Conservation (phyloP, 768 basidiomycete species). For the Multifurca ochricompacta region DNA sequence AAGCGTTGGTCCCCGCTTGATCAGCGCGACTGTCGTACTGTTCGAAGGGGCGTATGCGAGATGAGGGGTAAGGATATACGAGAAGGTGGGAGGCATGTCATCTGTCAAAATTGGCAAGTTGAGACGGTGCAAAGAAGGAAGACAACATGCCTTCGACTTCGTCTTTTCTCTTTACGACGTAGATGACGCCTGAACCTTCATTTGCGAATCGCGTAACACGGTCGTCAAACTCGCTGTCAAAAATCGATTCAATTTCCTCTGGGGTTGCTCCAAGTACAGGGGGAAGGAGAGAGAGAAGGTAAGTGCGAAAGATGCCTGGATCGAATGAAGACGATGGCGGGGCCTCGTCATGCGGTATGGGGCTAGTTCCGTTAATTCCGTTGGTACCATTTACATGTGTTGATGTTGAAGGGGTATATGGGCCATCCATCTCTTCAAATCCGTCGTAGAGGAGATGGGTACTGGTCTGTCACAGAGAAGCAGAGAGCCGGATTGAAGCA, state of each 20-base stretch:
- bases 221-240: conserved; percentile 69
- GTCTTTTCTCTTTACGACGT: conserved; percentile 73
- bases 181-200: conserved; percentile 70
- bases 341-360: conserved; percentile 26
- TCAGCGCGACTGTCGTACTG: conserved; percentile 84
- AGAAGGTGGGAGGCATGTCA: conserved; percentile 53
- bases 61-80: conserved; percentile 61
- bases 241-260: conserved; percentile 56
- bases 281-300: conserved; percentile 66
- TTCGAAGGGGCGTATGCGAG: conserved; percentile 75
- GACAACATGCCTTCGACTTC: conserved; percentile 57
- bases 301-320: conserved; percentile 57
- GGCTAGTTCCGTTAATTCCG: conserved; percentile 18
- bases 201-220: conserved; percentile 66
- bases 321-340: conserved; percentile 51
- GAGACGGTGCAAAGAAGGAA: not conserved
- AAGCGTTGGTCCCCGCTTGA: conserved; percentile 82
- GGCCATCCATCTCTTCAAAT: conserved; percentile 17
- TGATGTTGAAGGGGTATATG: conserved; percentile 20
- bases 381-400: conserved; percentile 18
- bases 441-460: not conserved
- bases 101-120: conserved; percentile 36
- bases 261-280: conserved; percentile 69
- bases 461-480: conserved; percentile 1
- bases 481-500: not conserved